Evolutionary conservation across 2,329 filamentous ascomycete species (phyloP).

Genomic region (Monosporascus sp.): DNA sequence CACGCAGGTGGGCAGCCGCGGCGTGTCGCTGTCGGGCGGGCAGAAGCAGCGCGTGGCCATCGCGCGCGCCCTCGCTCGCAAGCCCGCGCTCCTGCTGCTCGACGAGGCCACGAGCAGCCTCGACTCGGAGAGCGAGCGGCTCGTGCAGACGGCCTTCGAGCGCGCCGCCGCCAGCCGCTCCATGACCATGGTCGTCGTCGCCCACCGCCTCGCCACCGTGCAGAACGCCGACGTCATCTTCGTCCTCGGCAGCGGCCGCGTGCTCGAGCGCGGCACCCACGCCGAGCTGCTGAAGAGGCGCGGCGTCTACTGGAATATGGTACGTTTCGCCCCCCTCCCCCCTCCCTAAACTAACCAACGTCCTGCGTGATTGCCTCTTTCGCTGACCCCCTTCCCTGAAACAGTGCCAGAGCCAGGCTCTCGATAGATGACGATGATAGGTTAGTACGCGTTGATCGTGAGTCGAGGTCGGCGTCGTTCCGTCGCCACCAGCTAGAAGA

Average conservation of each 20-base stretch:
- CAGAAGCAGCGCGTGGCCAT: slow-evolving; percentile 68
- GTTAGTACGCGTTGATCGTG: no score
- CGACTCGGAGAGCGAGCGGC: slow-evolving; percentile 51
- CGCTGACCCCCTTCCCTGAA: slow-evolving; percentile 11
- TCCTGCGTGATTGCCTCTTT: background rate
- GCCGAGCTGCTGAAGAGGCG: slow-evolving; percentile 43
- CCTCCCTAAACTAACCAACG: no score
- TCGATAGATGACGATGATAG: slow-evolving; percentile 41
- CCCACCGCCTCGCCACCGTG: slow-evolving; percentile 70
- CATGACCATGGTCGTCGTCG: slow-evolving; percentile 72
- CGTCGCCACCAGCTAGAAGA: no score
- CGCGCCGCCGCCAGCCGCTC: slow-evolving; percentile 54
- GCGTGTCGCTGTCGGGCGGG: slow-evolving; percentile 63
- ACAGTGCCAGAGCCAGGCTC: slow-evolving; percentile 55
- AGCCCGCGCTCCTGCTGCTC: slow-evolving; percentile 61
- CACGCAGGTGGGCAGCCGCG: slow-evolving; percentile 62
- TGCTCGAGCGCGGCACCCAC: slow-evolving; percentile 51
- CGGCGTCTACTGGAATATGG: slow-evolving; percentile 55
- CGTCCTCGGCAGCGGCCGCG: slow-evolving; percentile 63
- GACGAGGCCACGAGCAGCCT: slow-evolving; percentile 70
- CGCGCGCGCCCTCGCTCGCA: slow-evolving; percentile 61
- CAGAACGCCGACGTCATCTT: slow-evolving; percentile 78
- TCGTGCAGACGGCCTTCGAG: slow-evolving; percentile 66
- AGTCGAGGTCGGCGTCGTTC: no score
- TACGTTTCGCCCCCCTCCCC: slow-evolving; percentile 25